Conservation (phyloP, 2,329 filamentous ascomycete genomes). For the Fusarium robinianum region DNA sequence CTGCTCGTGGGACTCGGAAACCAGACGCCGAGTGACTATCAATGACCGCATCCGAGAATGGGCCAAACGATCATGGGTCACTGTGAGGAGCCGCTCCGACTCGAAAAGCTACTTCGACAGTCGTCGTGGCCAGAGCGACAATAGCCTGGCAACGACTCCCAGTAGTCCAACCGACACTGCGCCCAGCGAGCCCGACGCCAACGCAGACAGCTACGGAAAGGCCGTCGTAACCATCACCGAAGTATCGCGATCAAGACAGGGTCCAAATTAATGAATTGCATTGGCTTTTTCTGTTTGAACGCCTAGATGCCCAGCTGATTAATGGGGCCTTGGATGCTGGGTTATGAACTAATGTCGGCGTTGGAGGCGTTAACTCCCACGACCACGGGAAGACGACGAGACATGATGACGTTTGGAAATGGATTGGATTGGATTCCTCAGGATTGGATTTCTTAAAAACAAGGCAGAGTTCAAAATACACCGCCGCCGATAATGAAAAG, state of each 20-base stretch:
- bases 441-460: conserved; percentile 1
- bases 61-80: conserved; percentile 41
- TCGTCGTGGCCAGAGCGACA: conserved; percentile 19
- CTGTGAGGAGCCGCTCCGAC: conserved; percentile 33
- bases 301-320: conserved; percentile 2
- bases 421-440: conserved; percentile 25
- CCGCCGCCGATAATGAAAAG: conserved; percentile 98
- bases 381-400: conserved; percentile 20
- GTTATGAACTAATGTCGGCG: conserved; percentile 35
- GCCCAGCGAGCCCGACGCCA: conserved; percentile 21
- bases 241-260: conserved; percentile 19
- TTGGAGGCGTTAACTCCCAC: conserved; percentile 27
- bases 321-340: conserved; percentile 15
- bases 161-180: conserved; percentile 24
- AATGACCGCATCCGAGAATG: conserved; percentile 42
- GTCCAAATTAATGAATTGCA: conserved; percentile 13
- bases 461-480: conserved; percentile 61
- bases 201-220: conserved; percentile 13
- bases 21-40: conserved; percentile 37
- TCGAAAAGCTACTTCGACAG: conserved; percentile 31
- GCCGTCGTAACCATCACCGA: conserved; percentile 22
- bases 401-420: conserved; percentile 16
- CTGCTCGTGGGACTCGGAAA: conserved; percentile 36
- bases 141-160: conserved; percentile 22
- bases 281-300: too few species aligned